These are phyloP conservation scores for Rubia balearica DNA, from an alignment of 305 asterid genomes.

Conservation along the genomic window DNA sequence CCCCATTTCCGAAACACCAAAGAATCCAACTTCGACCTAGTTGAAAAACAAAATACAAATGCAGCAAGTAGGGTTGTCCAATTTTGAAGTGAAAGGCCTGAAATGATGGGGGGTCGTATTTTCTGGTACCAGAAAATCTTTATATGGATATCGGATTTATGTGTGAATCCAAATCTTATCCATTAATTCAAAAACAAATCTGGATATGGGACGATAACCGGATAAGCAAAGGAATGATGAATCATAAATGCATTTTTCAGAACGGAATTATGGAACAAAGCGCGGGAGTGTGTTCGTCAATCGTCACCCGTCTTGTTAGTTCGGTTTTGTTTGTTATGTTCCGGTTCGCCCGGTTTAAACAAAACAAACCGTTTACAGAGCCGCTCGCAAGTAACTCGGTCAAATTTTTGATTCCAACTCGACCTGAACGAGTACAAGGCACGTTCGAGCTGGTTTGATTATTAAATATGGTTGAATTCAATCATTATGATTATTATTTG, in stretches of 20 bases:
- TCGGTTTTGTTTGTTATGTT: neutral
- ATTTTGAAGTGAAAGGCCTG: neutral
- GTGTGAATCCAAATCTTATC: neutral
- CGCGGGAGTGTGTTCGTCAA: slow-evolving; percentile 4
- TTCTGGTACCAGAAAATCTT: neutral
- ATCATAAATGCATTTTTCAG: neutral
- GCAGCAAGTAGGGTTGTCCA: neutral
- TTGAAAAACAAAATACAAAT: slow-evolving; percentile 1
- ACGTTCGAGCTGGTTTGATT: too few species aligned
- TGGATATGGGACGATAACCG: neutral
- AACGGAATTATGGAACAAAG: neutral
- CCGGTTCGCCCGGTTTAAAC: slow-evolving; percentile 1
- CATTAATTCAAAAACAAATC: neutral
- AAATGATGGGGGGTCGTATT: neutral
- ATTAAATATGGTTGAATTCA: too few species aligned
- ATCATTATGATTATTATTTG: too few species aligned
- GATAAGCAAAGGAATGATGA: neutral
- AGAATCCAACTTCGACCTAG: neutral
- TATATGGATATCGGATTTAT: neutral
- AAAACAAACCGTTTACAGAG: too few species aligned
- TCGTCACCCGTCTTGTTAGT: neutral
- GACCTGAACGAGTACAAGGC: too few species aligned
- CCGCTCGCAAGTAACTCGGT: too few species aligned
- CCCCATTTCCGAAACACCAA: slow-evolving; percentile 24
- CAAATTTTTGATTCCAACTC: too few species aligned